Evolutionary conservation across 139 green algal species (phyloP).

Genomic region (Ostreobium quekettii): DNA sequence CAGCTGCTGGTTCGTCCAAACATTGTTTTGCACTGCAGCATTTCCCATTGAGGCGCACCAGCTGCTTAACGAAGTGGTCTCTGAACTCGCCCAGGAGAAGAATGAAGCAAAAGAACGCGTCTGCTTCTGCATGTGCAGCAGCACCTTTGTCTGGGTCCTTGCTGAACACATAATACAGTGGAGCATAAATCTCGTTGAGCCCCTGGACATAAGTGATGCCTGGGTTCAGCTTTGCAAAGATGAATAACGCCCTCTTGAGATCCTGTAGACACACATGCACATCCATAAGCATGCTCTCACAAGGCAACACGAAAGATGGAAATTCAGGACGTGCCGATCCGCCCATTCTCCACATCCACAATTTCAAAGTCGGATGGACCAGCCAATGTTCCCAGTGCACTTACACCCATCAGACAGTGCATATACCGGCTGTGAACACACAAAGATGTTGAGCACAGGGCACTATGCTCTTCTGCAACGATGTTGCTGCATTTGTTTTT

Average conservation of each 20-base stretch:
- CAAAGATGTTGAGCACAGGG: too few relatives aligned
- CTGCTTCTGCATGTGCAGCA: constrained; percentile 63
- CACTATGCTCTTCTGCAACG: too few relatives aligned
- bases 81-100: constrained; percentile 74
- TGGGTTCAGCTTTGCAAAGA: constrained; percentile 97
- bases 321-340: too few relatives aligned
- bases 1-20: not conserved
- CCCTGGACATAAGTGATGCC: constrained; percentile 92
- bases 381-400: too few relatives aligned
- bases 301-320: too few relatives aligned
- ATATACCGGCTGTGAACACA: too few relatives aligned
- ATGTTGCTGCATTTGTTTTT: too few relatives aligned
- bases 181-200: constrained; percentile 96
- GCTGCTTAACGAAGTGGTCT: constrained; percentile 88
- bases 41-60: constrained; percentile 36
- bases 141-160: constrained; percentile 31
- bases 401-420: too few relatives aligned
- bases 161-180: constrained; percentile 83
- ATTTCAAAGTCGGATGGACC: too few relatives aligned
- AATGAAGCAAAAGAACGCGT: constrained; percentile 92
- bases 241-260: constrained; percentile 80
- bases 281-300: not conserved
- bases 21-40: not conserved
- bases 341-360: too few relatives aligned
- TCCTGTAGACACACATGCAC: too few relatives aligned